Base-by-base conservation (phyloP, 345 rosid genomes). In the Noccaea bulbosa region DNA sequence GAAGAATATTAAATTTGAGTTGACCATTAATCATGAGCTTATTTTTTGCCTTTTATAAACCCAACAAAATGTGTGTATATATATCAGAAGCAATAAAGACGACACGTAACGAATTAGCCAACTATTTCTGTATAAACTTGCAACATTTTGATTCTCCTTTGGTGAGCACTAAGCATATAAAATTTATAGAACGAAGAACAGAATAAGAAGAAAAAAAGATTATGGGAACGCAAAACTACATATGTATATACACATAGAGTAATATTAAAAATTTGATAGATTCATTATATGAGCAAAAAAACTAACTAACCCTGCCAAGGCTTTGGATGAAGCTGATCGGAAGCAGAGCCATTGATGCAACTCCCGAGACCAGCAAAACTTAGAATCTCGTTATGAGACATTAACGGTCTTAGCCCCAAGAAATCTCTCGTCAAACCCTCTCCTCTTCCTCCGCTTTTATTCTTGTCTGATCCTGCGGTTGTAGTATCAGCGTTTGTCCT, bases 381-480 rank as follows among this genome's bases (percentile, higher is more conserved):
- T 58, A 93, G 72, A 66, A 93, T 83, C 73, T 87, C 93, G 70
- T 79, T 83, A n/a, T 84, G 92, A 46, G 93, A 86, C 71, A 76
- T 68, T 33, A 88, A 78, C 3, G 92, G 82, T 72, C 89, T 79
- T 38, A 90, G 60, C 34, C 94, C 96, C 80, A 90, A 82, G 86
- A 93, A 93, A 74, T 93, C 97, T 80, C 97, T 87, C 0, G 97
- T 93, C 80, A 88, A 56, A 20, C 75, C 92, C 70, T 83, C 91
- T 40, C 83, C 73, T 12, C 64, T 78, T 37, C 73, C 74, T 41
- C 82, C 69, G 14, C 48, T 37, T 52, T 61, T 68, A 37, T 40
- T 63, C 34, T 65, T 70, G 39, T 55, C 66, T 62, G 54, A 67
- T 50, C 65, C 56, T 22, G 67, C 44, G 14, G 60, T 47, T 38